These are phyloP conservation scores for Acanthamoeba rhysodes DNA, from an alignment of 208 protist genomes.

Conservation along the genomic window DNA sequence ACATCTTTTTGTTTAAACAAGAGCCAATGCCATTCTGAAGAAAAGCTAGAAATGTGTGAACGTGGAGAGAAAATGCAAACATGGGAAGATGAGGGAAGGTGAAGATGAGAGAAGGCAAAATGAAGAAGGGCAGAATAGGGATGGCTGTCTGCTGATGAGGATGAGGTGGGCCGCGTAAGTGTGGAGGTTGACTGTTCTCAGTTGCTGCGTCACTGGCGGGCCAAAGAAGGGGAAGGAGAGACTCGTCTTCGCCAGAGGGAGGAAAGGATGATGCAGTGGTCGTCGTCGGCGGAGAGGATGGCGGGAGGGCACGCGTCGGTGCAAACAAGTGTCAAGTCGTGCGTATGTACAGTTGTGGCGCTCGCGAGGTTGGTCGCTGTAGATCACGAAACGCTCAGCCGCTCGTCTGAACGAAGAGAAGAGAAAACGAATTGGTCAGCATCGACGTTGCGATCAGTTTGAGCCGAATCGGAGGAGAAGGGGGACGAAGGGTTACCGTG, in stretches of 20 bases:
- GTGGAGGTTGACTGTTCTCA: constrained; percentile 43
- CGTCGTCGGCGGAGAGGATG: too few relatives aligned
- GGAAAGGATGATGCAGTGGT: too few relatives aligned
- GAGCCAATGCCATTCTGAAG: too few relatives aligned
- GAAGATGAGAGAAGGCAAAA: neutral
- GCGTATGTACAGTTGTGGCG: too few relatives aligned
- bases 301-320: too few relatives aligned
- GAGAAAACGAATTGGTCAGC: neutral
- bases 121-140: neutral
- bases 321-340: too few relatives aligned
- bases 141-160: neutral
- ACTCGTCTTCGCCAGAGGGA: neutral
- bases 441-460: too few relatives aligned
- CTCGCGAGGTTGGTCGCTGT: neutral
- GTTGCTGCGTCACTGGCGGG: neutral
- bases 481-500: neutral
- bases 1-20: too few relatives aligned
- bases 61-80: too few relatives aligned
- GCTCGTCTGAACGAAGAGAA: neutral
- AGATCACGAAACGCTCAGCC: neutral
- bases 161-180: neutral
- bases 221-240: neutral
- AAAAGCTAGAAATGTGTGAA: too few relatives aligned
- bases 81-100: too few relatives aligned
- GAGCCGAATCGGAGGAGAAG: neutral